phyloP scores from a whole-genome alignment of 1,284 basidiomycete genomes.

The Jaminaea rosea region DNA sequence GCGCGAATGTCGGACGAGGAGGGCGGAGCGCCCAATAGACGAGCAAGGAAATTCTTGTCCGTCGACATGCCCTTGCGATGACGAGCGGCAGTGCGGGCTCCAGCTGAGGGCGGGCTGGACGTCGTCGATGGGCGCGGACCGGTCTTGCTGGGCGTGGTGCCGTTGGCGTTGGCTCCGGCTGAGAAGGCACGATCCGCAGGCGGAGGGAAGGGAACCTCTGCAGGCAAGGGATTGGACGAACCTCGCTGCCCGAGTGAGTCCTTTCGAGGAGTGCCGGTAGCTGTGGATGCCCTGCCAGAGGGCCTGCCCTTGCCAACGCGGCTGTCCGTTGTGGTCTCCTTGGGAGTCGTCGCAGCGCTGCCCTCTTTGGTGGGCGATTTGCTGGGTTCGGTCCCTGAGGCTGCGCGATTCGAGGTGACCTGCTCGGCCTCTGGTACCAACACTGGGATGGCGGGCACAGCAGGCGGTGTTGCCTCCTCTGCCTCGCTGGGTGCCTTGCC shows the following conservation, averaged over 20 bases:
- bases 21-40: slow-evolving; percentile 18
- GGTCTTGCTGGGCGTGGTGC: not conserved
- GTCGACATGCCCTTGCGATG: slow-evolving; percentile 41
- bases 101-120: not conserved
- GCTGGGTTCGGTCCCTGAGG: not conserved
- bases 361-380: not conserved
- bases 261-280: too few species aligned
- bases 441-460: slow-evolving; percentile 9
- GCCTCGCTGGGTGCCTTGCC: not conserved
- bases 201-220: slow-evolving; percentile 15
- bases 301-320: not conserved
- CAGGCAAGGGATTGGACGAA: slow-evolving; percentile 10
- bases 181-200: slow-evolving; percentile 7
- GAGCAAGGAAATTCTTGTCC: slow-evolving; percentile 35
- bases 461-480: not conserved
- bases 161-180: slow-evolving; percentile 2
- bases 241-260: too few species aligned
- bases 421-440: slow-evolving; percentile 17
- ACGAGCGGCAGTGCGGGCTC: slow-evolving; percentile 4
- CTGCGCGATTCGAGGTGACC: not conserved
- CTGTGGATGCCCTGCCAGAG: slow-evolving; percentile 7
- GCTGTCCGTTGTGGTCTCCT: not conserved
- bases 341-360: not conserved
- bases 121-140: not conserved
- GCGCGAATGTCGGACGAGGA: not conserved